A percentile compares a stretch with the other conserved stretches of the same genome.
Evolutionary conservation across 2,329 filamentous ascomycete genomes (phyloP).

Genomic region (Epichloe amarillans): DNA sequence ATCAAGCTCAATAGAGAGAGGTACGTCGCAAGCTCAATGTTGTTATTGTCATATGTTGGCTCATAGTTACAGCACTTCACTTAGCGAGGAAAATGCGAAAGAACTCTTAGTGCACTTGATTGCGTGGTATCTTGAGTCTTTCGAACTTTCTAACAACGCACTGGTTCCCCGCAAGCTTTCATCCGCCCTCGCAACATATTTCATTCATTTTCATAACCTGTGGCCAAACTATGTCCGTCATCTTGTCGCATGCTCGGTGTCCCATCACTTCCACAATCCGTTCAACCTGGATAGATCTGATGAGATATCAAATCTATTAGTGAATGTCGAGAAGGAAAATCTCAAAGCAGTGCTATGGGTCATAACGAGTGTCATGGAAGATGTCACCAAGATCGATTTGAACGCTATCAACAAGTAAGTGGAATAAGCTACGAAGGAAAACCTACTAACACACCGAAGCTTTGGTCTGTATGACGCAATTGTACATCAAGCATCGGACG

Average conservation of each 20-base stretch:
- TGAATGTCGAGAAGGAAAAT: constrained; percentile 31
- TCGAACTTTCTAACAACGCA: constrained; percentile 36
- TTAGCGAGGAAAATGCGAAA: constrained; percentile 43
- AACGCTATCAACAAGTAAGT: constrained; percentile 43
- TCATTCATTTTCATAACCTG: constrained; percentile 52
- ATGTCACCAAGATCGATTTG: constrained; percentile 45
- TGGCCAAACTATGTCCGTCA: constrained; percentile 56
- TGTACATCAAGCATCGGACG: constrained; percentile 27
- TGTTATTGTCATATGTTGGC: constrained; percentile 4
- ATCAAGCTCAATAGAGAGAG: constrained; percentile 91
- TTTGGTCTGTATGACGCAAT: constrained; percentile 26
- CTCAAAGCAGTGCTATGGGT: constrained; percentile 53
- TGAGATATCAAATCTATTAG: constrained; percentile 32
- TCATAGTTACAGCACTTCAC: constrained; percentile 25
- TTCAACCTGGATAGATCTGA: constrained; percentile 16
- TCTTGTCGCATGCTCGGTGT: constrained; percentile 40
- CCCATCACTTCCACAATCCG: constrained; percentile 12
- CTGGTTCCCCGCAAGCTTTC: constrained; percentile 63
- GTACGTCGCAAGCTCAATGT: constrained; percentile 27
- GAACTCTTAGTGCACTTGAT: constrained; percentile 48
- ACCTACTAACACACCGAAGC: constrained; percentile 13
- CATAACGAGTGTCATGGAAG: constrained; percentile 24
- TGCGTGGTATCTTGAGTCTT: constrained; percentile 45
- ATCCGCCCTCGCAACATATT: constrained; percentile 64
- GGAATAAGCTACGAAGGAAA: neutral